A percentile compares a stretch with the other conserved stretches of the same genome.
Conservation (phyloP, 2,329 filamentous ascomycete species). For the Neurospora crassa region DNA sequence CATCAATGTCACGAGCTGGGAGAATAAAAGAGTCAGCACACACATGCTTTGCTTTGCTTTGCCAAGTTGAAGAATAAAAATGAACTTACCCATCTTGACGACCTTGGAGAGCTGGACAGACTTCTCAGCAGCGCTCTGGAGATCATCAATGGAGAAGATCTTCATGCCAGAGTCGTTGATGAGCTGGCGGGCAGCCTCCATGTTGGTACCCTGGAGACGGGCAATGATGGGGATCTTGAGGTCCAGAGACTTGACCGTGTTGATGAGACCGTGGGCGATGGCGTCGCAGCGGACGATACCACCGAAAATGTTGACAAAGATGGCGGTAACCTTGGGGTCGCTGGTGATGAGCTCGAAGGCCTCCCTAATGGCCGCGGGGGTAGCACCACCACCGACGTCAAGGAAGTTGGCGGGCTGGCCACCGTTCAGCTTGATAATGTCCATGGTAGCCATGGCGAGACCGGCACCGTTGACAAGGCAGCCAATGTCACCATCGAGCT, state of each 20-base stretch:
- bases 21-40: conserved; percentile 8
- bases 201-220: conserved; percentile 95
- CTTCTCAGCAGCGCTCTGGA: conserved; percentile 96
- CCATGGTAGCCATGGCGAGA: conserved; percentile 99
- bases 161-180: conserved; percentile 97
- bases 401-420: conserved; percentile 96
- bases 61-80: conserved; percentile 2
- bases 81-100: conserved; percentile 81
- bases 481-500: conserved; percentile 98
- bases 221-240: conserved; percentile 95
- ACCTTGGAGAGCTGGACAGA: conserved; percentile 98
- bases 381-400: conserved; percentile 95
- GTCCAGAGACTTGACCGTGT: conserved; percentile 89
- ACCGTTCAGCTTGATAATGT: conserved; percentile 99
- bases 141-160: conserved; percentile 99
- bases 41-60: not conserved
- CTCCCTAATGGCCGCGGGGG: conserved; percentile 90
- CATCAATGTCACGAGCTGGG: conserved; percentile 85
- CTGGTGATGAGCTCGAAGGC: conserved; percentile 98
- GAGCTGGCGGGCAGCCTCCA: conserved; percentile 83
- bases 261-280: conserved; percentile 92
- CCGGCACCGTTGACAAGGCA: conserved; percentile 98
- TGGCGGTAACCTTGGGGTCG: conserved; percentile 94
- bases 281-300: conserved; percentile 97
- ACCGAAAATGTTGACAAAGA: conserved; percentile 99